Base-by-base conservation (phyloP, 257 asterid genomes). In the Nyctanthes arbortristis region DNA sequence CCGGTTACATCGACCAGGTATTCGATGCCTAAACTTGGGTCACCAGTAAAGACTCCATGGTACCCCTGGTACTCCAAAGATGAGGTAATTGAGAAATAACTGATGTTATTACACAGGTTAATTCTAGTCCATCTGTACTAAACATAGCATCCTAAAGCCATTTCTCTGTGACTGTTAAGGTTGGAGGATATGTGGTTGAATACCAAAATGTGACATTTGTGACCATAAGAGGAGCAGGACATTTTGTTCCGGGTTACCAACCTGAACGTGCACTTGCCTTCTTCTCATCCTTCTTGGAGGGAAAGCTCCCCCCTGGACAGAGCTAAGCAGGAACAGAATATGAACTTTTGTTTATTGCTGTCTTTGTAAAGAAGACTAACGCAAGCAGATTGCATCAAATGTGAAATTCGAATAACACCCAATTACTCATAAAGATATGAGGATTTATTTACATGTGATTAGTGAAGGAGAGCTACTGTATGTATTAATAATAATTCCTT, bases 221-320 rank as follows among this genome's bases (percentile, higher is more conserved):
- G 65, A 75, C 73, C 0, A 55, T 79, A 31, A 71, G 80, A 71
- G 78, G 83, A 33, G 61, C 79, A 7, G 77, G 82, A 20, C 82
- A 73, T 66, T 54, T 69, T 13, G 77, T 78, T 14, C 79, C 82
- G 28, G 66, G 76, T 66, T 78, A 69, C 36, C 76, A 74, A 66
- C 80, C 79, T 20, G 74, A 62, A 6, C 61, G 69, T 16, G 80
- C 77, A 24, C 71, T 74, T 13, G 27, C 67, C 47, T 64, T 75
- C 57, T 61, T 70, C 69, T 37, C 62, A n/a, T 57, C 76, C 57
- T 78, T 73, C 69, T 60, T 78, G 32, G 54, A 33, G 4, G 75
- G 75, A 35, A 58, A 28, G 52, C 75, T 72, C 39, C 81, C 74
- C n/a, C 73, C 80, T 24, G 1, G 40, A 24, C 47, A 36, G 18